Base-by-base conservation (phyloP, 2,329 filamentous ascomycete species). In the Fusarium heterosporum region DNA sequence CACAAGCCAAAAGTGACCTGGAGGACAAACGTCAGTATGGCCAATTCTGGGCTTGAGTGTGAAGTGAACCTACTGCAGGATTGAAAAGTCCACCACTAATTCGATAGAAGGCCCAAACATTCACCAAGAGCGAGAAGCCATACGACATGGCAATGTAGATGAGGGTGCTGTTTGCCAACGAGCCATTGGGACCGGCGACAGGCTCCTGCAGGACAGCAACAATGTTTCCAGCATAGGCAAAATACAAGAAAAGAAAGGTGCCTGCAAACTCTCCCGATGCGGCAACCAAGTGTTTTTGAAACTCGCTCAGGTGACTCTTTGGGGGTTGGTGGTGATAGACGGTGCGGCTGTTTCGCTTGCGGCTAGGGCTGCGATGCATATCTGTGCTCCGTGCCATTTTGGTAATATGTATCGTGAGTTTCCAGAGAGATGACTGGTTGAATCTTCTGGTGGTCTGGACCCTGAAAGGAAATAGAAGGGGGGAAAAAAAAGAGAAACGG, bases 71-170 rank as follows among this genome's bases (percentile, higher is more conserved):
- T 64, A 69, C 69, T 14, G 69, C 69, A 4, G 69, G 81, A 56
- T 83, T 83, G 58, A 83, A 82, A 41, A 81, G 72, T 12, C 81
- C 81, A 22, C 81, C 81, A 12, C 80, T 83, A 16, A 87, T 79
- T 22, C 84, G 78, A 68, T 80, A 86, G 65, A 85, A 86, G 2
- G 83, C 77, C 83, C 83, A 86, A 3, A 83, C 83, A 32, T 83
- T 85, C n/a, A 83, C 81, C 2, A 80, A 74, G 17, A 86, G 73
- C 2, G 81, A 79, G 16, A 72, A 72, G 0, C 69, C 69, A 19
- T 72, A 72, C 17, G 69, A 45, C 58, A 72, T 55, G 14, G 69
- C 66, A 11, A 72, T 50, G 30, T 50, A 66, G 14, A 72, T 59
- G 5, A 61, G 48, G 2, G 69, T 72, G 7, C 26, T 66, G 14